Percentiles rank a stretch among this genome's conserved stretches.
Conservation (phyloP, 2,329 filamentous ascomycete genomes). For the Verticillium albo-atrum region DNA sequence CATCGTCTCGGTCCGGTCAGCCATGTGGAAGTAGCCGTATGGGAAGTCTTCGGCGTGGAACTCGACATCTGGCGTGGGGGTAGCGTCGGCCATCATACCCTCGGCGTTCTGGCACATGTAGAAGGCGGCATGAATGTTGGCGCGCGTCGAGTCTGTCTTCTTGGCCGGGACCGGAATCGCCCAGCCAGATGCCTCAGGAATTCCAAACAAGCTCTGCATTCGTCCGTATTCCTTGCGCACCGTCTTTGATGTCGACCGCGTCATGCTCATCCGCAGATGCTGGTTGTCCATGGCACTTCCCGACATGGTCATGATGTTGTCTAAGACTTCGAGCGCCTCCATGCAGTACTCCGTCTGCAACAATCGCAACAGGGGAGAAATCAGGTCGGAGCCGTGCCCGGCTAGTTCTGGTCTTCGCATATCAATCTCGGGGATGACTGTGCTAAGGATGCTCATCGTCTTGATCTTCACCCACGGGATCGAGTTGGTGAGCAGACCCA, state of each 20-base stretch:
- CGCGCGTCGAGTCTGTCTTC: slow-evolving; percentile 79
- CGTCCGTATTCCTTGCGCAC: slow-evolving; percentile 93
- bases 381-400: slow-evolving; percentile 87
- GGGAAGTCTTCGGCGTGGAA: slow-evolving; percentile 89
- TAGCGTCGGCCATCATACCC: slow-evolving; percentile 51
- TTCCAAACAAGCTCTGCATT: slow-evolving; percentile 91
- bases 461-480: slow-evolving; percentile 87
- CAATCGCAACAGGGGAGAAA: slow-evolving; percentile 84
- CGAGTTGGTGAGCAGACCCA: slow-evolving; percentile 86
- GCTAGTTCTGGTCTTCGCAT: slow-evolving; percentile 90
- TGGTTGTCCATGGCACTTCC: slow-evolving; percentile 90
- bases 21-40: slow-evolving; percentile 70
- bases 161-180: slow-evolving; percentile 89
- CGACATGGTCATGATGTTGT: slow-evolving; percentile 93
- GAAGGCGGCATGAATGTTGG: slow-evolving; percentile 93
- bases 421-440: slow-evolving; percentile 83
- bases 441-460: slow-evolving; percentile 84
- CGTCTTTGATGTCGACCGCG: slow-evolving; percentile 75
- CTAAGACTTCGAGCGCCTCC: slow-evolving; percentile 84
- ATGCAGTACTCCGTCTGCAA: slow-evolving; percentile 92
- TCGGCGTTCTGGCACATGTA: slow-evolving; percentile 80
- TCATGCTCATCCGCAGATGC: slow-evolving; percentile 97
- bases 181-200: slow-evolving; percentile 94
- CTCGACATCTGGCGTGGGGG: slow-evolving; percentile 79
- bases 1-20: slow-evolving; percentile 83